Percentiles rank a stretch among this genome's conserved stretches.
These are phyloP conservation scores for Zygosaccharomyces rouxii DNA, from an alignment of 805 yeast genomes.

Conservation along the genomic window DNA sequence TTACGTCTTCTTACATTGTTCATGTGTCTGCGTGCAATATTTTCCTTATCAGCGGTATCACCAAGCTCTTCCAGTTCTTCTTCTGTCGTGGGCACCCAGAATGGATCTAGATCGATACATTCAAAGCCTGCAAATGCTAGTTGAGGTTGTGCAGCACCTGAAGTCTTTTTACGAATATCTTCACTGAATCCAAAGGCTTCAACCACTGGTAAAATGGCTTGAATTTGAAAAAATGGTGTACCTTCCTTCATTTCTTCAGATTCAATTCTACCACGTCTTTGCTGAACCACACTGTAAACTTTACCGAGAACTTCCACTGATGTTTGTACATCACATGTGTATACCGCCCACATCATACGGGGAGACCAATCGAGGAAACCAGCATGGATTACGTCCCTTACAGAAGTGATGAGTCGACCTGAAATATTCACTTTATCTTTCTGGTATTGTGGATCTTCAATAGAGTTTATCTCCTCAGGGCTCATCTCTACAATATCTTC, in stretches of 20 bases:
- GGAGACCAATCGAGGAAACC: constrained; percentile 81
- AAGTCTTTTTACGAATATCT: constrained; percentile 85
- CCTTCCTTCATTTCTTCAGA: constrained; percentile 98
- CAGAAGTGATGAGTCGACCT: constrained; percentile 70
- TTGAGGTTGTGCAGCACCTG: constrained; percentile 98
- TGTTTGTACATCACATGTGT: constrained; percentile 92
- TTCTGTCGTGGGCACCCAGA: constrained; percentile 98
- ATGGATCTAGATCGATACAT: constrained; percentile 85
- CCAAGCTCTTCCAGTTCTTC: constrained; percentile 94
- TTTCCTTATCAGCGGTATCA: constrained; percentile 86
- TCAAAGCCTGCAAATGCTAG: constrained; percentile 86
- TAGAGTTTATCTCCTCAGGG: constrained; percentile 27
- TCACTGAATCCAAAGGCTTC: constrained; percentile 97
- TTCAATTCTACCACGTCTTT: constrained; percentile 76
- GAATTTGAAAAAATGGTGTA: constrained; percentile 88
- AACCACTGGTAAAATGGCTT: constrained; percentile 82
- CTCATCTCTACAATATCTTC: constrained; percentile 37
- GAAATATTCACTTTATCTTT: constrained; percentile 44
- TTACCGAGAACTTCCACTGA: constrained; percentile 91
- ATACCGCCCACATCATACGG: constrained; percentile 86
- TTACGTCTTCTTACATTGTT: constrained; percentile 76
- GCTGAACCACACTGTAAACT: constrained; percentile 90
- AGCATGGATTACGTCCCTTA: constrained; percentile 68
- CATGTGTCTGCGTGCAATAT: constrained; percentile 83
- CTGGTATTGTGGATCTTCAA: constrained; percentile 25